phyloP scores from a whole-genome alignment of 2,329 filamentous ascomycete species.

The Talaromyces funiculosus region DNA sequence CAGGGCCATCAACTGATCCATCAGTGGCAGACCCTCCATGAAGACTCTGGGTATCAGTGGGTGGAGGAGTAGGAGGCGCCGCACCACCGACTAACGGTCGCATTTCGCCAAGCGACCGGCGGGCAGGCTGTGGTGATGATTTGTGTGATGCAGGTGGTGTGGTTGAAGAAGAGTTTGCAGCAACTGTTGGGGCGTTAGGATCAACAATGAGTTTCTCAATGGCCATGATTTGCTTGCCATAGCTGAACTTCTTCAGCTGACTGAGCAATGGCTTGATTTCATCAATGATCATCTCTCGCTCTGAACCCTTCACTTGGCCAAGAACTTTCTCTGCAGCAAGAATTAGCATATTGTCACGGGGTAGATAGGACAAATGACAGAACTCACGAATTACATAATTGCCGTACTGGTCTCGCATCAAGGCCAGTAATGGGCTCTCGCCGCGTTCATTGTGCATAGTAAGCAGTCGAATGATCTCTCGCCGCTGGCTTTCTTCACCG shows the following conservation, averaged over 20 bases:
- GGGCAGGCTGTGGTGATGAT: slow-evolving; percentile 32
- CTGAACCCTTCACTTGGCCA: slow-evolving; percentile 53
- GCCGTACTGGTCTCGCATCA: slow-evolving; percentile 87
- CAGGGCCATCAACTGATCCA: slow-evolving; percentile 42
- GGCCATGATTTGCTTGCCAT: slow-evolving; percentile 60
- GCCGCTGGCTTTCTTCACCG: slow-evolving; percentile 64
- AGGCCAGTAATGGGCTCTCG: slow-evolving; percentile 61
- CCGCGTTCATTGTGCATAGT: slow-evolving; percentile 58
- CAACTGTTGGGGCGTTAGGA: slow-evolving; percentile 23
- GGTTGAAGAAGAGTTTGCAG: slow-evolving; percentile 30
- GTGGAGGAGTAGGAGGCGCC: slow-evolving; percentile 60
- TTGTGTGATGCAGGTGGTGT: slow-evolving; percentile 38
- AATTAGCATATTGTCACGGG: slow-evolving; percentile 18
- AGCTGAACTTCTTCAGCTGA: slow-evolving; percentile 58
- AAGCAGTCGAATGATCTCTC: slow-evolving; percentile 60
- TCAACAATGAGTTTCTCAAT: slow-evolving; percentile 54
- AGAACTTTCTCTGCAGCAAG: slow-evolving; percentile 68
- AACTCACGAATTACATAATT: slow-evolving; percentile 95
- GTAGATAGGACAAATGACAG: not conserved
- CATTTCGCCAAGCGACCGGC: slow-evolving; percentile 28
- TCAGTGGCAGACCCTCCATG: slow-evolving; percentile 15
- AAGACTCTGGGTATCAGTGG: slow-evolving; percentile 60
- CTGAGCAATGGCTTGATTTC: slow-evolving; percentile 59
- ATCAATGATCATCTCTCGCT: slow-evolving; percentile 56
- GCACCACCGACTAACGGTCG: slow-evolving; percentile 48